Conservation (phyloP, 164 flowering plant genomes). For the Stephania cephalantha region DNA sequence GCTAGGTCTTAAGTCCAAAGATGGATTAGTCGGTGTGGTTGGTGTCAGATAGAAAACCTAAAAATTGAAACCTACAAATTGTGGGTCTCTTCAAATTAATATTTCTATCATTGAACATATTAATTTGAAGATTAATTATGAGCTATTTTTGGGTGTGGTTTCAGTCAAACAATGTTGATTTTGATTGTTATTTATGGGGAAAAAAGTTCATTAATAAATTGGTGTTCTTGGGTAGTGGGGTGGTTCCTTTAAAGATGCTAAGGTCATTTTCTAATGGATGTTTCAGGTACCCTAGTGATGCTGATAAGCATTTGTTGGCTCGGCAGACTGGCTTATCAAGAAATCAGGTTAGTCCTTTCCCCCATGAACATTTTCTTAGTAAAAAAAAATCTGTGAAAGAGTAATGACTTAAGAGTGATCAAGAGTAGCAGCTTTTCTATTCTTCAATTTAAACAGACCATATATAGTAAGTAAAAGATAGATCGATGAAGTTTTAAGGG, state of each 20-base stretch:
- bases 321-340: conserved; percentile 50
- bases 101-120: too few relatives aligned
- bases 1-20: too few relatives aligned
- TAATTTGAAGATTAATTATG: too few relatives aligned
- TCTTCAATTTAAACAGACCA: not conserved
- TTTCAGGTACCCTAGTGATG: conserved; percentile 48
- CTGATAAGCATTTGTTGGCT: conserved; percentile 48
- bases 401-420: not conserved
- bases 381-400: not conserved
- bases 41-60: too few relatives aligned
- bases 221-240: not conserved
- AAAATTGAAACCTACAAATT: too few relatives aligned
- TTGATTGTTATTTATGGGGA: too few relatives aligned
- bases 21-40: too few relatives aligned
- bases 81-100: too few relatives aligned
- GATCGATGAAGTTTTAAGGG: not conserved
- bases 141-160: too few relatives aligned
- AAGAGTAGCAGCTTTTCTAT: not conserved
- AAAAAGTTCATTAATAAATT: too few relatives aligned
- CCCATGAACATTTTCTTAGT: not conserved
- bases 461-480: not conserved
- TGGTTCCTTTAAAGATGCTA: not conserved
- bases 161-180: too few relatives aligned
- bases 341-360: conserved; percentile 33
- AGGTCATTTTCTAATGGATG: conserved; percentile 14